Base-by-base conservation (phyloP, 1,284 basidiomycete species). In the Cutaneotrichosporon cavernicola region DNA sequence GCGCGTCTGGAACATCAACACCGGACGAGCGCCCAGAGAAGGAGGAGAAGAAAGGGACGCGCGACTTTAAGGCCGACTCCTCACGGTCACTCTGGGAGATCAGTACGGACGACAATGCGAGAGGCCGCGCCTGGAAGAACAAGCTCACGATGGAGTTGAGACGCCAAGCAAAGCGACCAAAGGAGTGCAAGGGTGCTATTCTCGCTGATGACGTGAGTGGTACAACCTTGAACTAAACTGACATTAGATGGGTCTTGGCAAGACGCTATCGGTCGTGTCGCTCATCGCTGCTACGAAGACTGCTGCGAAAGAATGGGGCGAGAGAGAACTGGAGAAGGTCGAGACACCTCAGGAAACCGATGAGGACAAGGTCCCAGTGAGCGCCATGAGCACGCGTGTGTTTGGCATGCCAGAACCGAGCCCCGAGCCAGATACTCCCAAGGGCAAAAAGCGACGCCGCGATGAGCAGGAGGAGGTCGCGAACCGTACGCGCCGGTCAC, bases 181-280 rank as follows among this genome's bases (percentile, higher is more conserved):
- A 84, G 69, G 87, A 97, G 74, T 85, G 89, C 51, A 92, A 92
- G 78, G 92, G 96, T 31, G 87, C 94, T 1, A 94, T 99, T 70
- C 83, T 99, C 40, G 92, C 92, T 16, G 92, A 96, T 80, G 92
- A 95, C 83, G 51, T 93, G 81, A 74, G 90, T 85, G 40, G 34
- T 32, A 16, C 5, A 6, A 9, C 18, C 46, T 5, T 57, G 55
- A 36, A 32, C 14, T 26, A 22, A n/a, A 61, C 72, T 74, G 65
- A 76, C 66, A 46, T 62, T 56, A 53, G 51, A 96, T 98, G 95
- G 97, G 97, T 72, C 86, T 99, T 14, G 97, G 97, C 32, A 99
- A 99, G 82, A 99, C 97, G 0, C 93, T 99, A 61, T 92, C 94
- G 34, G 89, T 97, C 46, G 84, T 87, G 40, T 90, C 96, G 5